These are phyloP conservation scores for Spirogloea muscicola DNA, from an alignment of 139 green algal species.

Conservation along the genomic window DNA sequence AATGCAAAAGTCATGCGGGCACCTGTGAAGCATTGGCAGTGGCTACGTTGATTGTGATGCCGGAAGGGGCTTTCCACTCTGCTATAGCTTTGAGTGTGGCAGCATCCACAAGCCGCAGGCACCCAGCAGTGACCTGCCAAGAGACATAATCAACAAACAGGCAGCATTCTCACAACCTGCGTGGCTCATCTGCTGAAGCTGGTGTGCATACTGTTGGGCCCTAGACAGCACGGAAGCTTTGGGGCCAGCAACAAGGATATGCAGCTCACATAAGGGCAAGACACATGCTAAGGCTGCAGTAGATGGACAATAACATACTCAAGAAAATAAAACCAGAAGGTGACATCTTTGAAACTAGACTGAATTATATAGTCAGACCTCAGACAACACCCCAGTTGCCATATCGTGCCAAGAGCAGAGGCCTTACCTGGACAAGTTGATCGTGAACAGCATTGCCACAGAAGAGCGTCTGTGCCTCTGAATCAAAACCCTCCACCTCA, in stretches of 20 bases:
- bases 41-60: constrained; percentile 64
- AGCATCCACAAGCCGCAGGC: constrained; percentile 22
- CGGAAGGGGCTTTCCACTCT: constrained; percentile 62
- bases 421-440: constrained; percentile 78
- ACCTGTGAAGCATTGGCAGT: constrained; percentile 71
- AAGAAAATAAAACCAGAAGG: background rate
- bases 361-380: background rate
- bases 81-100: constrained; percentile 47
- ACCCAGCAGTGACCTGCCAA: constrained; percentile 33
- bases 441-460: constrained; percentile 75
- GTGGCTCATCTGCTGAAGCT: too few relatives aligned
- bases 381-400: background rate
- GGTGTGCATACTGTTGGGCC: too few relatives aligned
- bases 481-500: constrained; percentile 76
- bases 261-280: too few relatives aligned
- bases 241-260: too few relatives aligned
- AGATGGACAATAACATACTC: background rate
- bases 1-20: background rate
- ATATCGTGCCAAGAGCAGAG: background rate
- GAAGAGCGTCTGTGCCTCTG: constrained; percentile 71
- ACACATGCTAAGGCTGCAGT: too few relatives aligned
- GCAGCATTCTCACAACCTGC: too few relatives aligned
- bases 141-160: too few relatives aligned
- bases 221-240: too few relatives aligned
- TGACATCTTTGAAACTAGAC: background rate